Evolutionary conservation across 2,329 filamentous ascomycete genomes (phyloP), one percentile per base, ranked within the genome.

Genomic region (Penicillium sp.): DNA sequence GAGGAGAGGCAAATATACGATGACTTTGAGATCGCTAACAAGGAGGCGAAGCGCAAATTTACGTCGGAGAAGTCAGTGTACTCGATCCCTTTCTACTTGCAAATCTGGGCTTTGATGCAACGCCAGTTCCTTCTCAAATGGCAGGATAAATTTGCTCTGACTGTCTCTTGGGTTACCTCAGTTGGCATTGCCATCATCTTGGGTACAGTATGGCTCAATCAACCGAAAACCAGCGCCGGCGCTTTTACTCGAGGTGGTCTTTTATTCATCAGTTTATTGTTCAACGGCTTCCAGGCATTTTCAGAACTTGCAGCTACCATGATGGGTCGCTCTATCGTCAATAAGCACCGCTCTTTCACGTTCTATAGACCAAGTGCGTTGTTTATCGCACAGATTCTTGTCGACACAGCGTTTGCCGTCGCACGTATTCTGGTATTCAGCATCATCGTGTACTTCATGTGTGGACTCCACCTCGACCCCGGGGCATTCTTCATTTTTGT

Each of bases 211-310:
- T 95, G 86, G 75, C 77, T 89, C 50, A 75, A 89, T 30, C 79
- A 89, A 29, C 82, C 82, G 1, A 69, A 81, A 43, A 80, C 77
- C 0, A 77, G 74, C 1, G 81, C 81, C 28, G 88, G 84, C 33
- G 87, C 88, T 3, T 95, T 93, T 70, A 87, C 84, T 58, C 83
- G 89, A 65, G 88, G 88, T 55, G 89, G 88, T 74, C 80, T 92
- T 1, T 75, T 95, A 42, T 95, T 95, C 72, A 82, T 90, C 46
- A 76, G 86, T 18, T 79, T 95, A 1, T 72, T 95, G 4, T 92
- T 92, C 77, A 92, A 92, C 66, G 86, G 87, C n/a, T 92, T 95
- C 69, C 84, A 89, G 63, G 87, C 89, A 19, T 91, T 93, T 64
- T 81, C 85, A 0, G 89, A 95, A 67, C 72, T 95, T 0, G 86